phyloP scores from a whole-genome alignment of 2,329 filamentous ascomycete species.

The Botrytis pseudocinerea region DNA sequence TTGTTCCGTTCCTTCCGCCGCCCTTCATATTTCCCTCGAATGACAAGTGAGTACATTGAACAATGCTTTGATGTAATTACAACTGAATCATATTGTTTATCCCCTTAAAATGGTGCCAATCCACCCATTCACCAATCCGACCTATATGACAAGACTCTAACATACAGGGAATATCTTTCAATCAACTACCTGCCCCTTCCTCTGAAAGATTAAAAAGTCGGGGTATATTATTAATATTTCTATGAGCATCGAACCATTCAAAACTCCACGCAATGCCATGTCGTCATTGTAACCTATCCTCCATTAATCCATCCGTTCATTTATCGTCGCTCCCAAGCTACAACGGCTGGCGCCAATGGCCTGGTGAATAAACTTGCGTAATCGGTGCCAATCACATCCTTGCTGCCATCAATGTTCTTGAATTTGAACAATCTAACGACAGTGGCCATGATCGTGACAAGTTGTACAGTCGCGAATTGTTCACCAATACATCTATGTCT shows the following conservation, averaged over 20 bases:
- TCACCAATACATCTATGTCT: slow-evolving; percentile 94
- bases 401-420: slow-evolving; percentile 69
- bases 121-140: neutral
- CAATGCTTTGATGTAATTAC: neutral
- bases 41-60: neutral
- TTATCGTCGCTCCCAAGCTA: slow-evolving; percentile 73
- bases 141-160: neutral
- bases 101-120: neutral
- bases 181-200: neutral
- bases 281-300: neutral
- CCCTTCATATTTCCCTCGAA: neutral
- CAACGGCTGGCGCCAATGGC: slow-evolving; percentile 67
- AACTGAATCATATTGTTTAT: neutral
- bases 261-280: slow-evolving; percentile 7
- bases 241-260: neutral
- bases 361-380: slow-evolving; percentile 73
- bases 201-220: neutral
- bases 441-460: slow-evolving; percentile 79
- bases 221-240: slow-evolving; percentile 14
- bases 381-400: slow-evolving; percentile 67
- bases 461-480: slow-evolving; percentile 91
- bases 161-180: neutral
- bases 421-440: slow-evolving; percentile 80
- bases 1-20: neutral
- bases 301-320: slow-evolving; percentile 18